Evolutionary conservation across 192 early-diverging fungal genomes (phyloP).

Genomic region (Coemansia sp.): DNA sequence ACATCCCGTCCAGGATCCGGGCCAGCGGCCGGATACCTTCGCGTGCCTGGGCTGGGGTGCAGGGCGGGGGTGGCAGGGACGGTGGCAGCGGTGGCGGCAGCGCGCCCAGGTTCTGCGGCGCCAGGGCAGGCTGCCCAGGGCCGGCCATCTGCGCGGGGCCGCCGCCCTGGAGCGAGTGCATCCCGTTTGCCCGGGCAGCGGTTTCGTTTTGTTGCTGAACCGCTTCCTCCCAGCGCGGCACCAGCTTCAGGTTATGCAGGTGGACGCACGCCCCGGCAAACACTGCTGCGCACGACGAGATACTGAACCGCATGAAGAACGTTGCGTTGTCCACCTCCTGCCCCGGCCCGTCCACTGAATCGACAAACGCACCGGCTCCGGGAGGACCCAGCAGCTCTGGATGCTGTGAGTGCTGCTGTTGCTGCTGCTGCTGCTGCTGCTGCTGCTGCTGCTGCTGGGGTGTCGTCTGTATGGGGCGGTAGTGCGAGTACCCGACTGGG

Average conservation of each 20-base stretch:
- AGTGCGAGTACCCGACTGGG: constrained; percentile 1
- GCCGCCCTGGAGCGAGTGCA: constrained; percentile 4
- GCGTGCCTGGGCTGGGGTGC: constrained; percentile 31
- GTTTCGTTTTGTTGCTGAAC: constrained; percentile 14
- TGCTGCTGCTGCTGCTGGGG: constrained; percentile 1
- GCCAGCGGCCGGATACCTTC: constrained; percentile 34
- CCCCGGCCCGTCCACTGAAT: constrained; percentile 18
- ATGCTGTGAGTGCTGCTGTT: too few species aligned
- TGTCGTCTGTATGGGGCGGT: constrained; percentile 8
- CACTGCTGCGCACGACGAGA: constrained; percentile 25
- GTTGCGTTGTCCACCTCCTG: constrained; percentile 33
- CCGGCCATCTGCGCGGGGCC: background rate
- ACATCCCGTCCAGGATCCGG: constrained; percentile 27
- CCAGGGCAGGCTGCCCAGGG: background rate
- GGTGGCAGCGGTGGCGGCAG: constrained; percentile 33
- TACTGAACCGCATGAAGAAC: constrained; percentile 35
- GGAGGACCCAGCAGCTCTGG: background rate
- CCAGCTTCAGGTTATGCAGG: constrained; percentile 27
- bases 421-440: background rate
- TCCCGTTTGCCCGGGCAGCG: constrained; percentile 13
- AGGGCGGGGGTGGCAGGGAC: constrained; percentile 26
- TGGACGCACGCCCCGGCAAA: constrained; percentile 32
- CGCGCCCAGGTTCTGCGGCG: constrained; percentile 15
- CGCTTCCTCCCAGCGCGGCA: constrained; percentile 31
- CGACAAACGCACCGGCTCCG: constrained; percentile 1